Evolutionary conservation across 768 basidiomycete species (phyloP), one percentile per base, ranked within the genome.

Genomic region (Pseudohyphozyma bogoriensis): DNA sequence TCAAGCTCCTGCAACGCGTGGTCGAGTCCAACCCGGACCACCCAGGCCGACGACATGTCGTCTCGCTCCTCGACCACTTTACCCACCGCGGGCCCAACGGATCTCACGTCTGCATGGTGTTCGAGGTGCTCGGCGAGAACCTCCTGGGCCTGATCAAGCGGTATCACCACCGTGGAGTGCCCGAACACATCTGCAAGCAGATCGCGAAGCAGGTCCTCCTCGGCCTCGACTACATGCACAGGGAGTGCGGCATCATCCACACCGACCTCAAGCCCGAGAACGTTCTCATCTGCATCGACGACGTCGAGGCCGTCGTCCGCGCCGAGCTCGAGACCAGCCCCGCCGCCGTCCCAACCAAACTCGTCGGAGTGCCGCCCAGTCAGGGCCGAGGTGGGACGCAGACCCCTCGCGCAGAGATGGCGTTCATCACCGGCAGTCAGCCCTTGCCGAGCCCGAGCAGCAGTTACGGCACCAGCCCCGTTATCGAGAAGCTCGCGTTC

Each of bases 231-330:
- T 99, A 97, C 77, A 90, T 99, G 82, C 95, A 99, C 71, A 82
- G 89, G 50, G 88, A 87, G 73, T 99, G 95, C 72, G 88, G 90
- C 42, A 88, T 99, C 70, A 96, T 96, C 57, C 93, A 97, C 73
- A 97, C 93, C 44, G 91, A 99, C 74, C 79, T 99, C 64, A 97
- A 97, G 73, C 95, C 93, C 0, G 95, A 97, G 74, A 97, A 97
- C 74, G 91, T 99, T 31, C 82, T 99, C 51, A 90, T 99, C 65
- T 85, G 83, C 74, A 96, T 97, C 69, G 93, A 96, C 71, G 87
- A 96, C 71, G 93, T 97, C 67, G 93, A 97, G 70, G 78, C 82
- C 22, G 89, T 97, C 72, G 92, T 97, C 53, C 81, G 84, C 60
- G 78, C 87, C 37, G 70, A 71, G 53, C 66, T 71, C 54, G 70